Evolutionary conservation across 2,329 filamentous ascomycete species (phyloP).

Genomic region (Fusarium keratoplasticum): DNA sequence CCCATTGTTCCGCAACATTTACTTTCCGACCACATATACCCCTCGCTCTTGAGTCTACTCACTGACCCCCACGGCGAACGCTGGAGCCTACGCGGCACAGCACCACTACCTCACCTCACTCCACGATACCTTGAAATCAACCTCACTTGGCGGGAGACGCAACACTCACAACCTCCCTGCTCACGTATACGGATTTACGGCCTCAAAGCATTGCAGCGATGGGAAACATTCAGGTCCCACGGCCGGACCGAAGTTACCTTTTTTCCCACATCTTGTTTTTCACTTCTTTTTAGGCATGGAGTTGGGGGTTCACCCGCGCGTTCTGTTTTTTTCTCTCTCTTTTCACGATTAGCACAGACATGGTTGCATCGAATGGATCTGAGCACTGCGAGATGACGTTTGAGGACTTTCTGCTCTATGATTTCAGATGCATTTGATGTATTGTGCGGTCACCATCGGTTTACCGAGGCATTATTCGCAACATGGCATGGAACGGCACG

Average conservation of each 20-base stretch:
- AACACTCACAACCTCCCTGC: constrained; percentile 17
- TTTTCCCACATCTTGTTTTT: constrained; percentile 14
- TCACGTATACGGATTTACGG: constrained; percentile 34
- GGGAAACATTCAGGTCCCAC: constrained; percentile 14
- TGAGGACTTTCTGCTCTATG: constrained; percentile 23
- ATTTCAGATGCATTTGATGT: constrained; percentile 28
- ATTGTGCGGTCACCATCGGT: constrained; percentile 25
- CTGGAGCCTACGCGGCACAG: constrained; percentile 8
- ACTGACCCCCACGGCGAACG: constrained; percentile 5
- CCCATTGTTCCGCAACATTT: constrained; percentile 5
- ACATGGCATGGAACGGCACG: not conserved
- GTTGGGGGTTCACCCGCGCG: constrained; percentile 28
- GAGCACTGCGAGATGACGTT: constrained; percentile 23
- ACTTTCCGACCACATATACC: constrained; percentile 30
- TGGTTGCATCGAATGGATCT: constrained; percentile 37
- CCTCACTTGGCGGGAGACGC: constrained; percentile 17
- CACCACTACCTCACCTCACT: not conserved
- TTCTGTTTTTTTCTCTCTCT: constrained; percentile 23
- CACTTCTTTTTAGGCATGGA: constrained; percentile 35
- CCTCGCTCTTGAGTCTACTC: constrained; percentile 14
- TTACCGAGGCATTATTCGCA: constrained; percentile 8
- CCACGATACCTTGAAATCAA: constrained; percentile 10
- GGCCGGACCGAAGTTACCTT: constrained; percentile 26
- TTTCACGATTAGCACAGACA: constrained; percentile 31
- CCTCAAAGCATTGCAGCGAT: constrained; percentile 36